phyloP scores from a whole-genome alignment of 805 yeast genomes.

The Suhomyces kilbournensis region DNA sequence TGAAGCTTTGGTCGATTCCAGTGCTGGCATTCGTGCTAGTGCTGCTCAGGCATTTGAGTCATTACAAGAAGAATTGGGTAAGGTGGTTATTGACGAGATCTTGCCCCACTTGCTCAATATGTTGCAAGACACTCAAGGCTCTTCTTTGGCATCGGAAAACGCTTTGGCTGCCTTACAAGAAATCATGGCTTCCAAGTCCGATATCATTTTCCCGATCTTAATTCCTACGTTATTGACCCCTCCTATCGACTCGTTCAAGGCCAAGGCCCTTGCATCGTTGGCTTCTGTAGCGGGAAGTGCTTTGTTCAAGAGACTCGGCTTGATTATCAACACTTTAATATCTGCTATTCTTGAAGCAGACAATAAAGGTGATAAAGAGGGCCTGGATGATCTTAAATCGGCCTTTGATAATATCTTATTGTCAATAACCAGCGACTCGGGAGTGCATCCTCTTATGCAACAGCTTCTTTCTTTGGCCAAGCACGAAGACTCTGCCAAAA shows the following conservation, averaged over 20 bases:
- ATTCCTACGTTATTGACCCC: slow-evolving; percentile 79
- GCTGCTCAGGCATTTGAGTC: slow-evolving; percentile 91
- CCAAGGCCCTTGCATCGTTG: slow-evolving; percentile 80
- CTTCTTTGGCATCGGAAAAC: slow-evolving; percentile 49
- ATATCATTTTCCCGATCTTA: slow-evolving; percentile 88
- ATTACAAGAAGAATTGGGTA: slow-evolving; percentile 78
- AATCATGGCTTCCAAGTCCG: slow-evolving; percentile 86
- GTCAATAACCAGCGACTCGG: slow-evolving; percentile 73
- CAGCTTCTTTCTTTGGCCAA: slow-evolving; percentile 74
- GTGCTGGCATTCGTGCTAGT: slow-evolving; percentile 75
- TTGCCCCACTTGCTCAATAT: slow-evolving; percentile 76
- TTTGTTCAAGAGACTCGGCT: slow-evolving; percentile 65
- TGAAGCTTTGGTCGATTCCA: slow-evolving; percentile 72
- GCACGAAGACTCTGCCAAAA: slow-evolving; percentile 64
- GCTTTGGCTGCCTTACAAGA: slow-evolving; percentile 89
- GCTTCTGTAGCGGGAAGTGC: slow-evolving; percentile 90
- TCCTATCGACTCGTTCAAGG: slow-evolving; percentile 81
- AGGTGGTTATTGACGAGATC: slow-evolving; percentile 81
- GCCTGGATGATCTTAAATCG: slow-evolving; percentile 40
- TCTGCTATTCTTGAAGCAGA: slow-evolving; percentile 48
- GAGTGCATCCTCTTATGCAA: slow-evolving; percentile 80
- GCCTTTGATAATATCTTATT: slow-evolving; percentile 70
- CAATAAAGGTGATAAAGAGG: slow-evolving; percentile 31
- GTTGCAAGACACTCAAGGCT: slow-evolving; percentile 47
- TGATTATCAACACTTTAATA: slow-evolving; percentile 72